Percentiles rank a stretch among this genome's conserved stretches.
phyloP scores from a whole-genome alignment of 176 grass and related monocot genomes.

The Microstegium vimineum region DNA sequence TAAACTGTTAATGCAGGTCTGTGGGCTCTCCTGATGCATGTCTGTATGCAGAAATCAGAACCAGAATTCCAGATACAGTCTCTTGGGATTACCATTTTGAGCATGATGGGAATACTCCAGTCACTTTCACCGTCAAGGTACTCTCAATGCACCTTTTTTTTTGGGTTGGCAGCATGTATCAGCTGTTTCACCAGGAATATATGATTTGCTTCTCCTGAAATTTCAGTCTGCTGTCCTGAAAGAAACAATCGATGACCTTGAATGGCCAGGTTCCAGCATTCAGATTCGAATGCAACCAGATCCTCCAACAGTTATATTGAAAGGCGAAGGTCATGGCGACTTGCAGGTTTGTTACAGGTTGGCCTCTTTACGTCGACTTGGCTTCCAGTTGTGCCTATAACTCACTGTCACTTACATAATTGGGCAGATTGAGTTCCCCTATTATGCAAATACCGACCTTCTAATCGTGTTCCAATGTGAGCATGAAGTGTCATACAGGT shows the following conservation, averaged over 20 bases:
- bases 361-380: background rate
- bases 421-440: conserved; percentile 72
- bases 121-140: conserved; percentile 84
- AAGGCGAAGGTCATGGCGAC: conserved; percentile 90
- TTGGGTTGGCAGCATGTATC: background rate
- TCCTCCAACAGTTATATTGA: conserved; percentile 66
- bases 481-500: conserved; percentile 54
- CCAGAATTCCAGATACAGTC: conserved; percentile 91
- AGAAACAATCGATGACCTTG: conserved; percentile 90
- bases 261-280: conserved; percentile 87
- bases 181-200: background rate
- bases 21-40: conserved; percentile 80
- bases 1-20: conserved; percentile 34
- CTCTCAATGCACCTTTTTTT: conserved; percentile 1
- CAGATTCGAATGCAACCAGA: conserved; percentile 68
- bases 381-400: background rate
- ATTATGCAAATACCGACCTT: conserved; percentile 75
- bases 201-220: conserved; percentile 19
- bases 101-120: conserved; percentile 55
- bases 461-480: conserved; percentile 89
- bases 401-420: background rate
- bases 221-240: conserved; percentile 73
- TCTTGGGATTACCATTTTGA: conserved; percentile 92
- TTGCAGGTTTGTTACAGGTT: conserved; percentile 59
- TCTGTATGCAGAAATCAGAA: conserved; percentile 92